Evolutionary conservation across 2,329 filamentous ascomycete species (phyloP), one percentile per base, ranked within the genome.

Genomic region (Pleomassaria siparia): DNA sequence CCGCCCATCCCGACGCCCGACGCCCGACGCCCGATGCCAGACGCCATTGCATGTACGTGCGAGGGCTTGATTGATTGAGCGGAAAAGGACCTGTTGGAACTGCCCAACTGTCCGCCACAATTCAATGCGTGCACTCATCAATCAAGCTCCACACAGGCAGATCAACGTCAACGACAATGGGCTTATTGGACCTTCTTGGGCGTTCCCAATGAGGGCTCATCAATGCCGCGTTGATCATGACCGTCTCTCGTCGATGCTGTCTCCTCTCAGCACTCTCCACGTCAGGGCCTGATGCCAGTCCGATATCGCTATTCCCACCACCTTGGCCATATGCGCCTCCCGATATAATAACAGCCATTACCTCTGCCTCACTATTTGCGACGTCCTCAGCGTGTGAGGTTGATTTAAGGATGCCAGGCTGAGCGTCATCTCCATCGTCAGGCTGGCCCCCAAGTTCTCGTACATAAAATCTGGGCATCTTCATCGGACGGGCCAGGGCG

Each of bases 91-190:
- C 33, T 18, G 8, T n/a, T 18, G 30, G 13, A 33, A n/a, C 6
- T 7, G 12, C 30, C 8, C 30, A 7, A 18, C 30, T n/a, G 25
- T 12, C 25, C 8, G 25, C 25, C 7, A 28, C 7, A 28, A 44
- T 52, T 58, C 50, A 56, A 51, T 44, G 33, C 3, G 39, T 41
- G 32, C 59, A n/a, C n/a, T n/a, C n/a, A n/a, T n/a, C n/a, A n/a
- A n/a, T n/a, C n/a, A n/a, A 60, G 41, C 69, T 64, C 75, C 78
- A 81, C 16, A 85, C 74, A 0, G 86, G 85, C 51, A 94, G 73
- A 55, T 91, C 83, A 24, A 95, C 63, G 64, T 95, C 89, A 11
- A 95, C 84, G n/a, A 95, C 85, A 56, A 95, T 86, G 16, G 89
- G 86, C 64, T 91, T 88, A 69, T 91, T 84, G 70, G 88, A 84